phyloP scores from a whole-genome alignment of 306 rosid genomes.

The Glycine tomentella region DNA sequence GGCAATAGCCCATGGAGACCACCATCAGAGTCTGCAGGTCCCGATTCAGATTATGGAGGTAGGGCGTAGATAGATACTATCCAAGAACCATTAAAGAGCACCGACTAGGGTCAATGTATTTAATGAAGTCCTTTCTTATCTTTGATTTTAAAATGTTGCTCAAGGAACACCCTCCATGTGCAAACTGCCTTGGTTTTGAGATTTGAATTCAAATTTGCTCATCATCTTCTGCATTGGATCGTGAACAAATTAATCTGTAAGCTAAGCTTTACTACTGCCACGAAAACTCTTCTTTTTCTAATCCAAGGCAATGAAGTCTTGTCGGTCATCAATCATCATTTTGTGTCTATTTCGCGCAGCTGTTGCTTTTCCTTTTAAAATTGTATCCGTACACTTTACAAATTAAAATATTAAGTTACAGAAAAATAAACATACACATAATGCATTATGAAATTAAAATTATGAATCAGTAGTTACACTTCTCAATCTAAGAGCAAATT shows the following conservation, averaged over 20 bases:
- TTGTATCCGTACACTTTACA: not conserved
- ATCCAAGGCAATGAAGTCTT: not conserved
- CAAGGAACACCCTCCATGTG: slow-evolving; percentile 46
- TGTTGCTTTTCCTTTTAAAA: not conserved
- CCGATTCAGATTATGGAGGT: slow-evolving; percentile 36
- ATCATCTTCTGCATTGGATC: not conserved
- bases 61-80: slow-evolving; percentile 36
- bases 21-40: slow-evolving; percentile 16
- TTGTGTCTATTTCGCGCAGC: not conserved
- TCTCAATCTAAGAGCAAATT: not conserved
- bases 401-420: no score
- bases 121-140: slow-evolving; percentile 18
- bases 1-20: slow-evolving; percentile 5
- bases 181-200: slow-evolving; percentile 30
- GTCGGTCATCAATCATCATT: not conserved
- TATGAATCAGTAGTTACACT: not conserved
- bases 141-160: slow-evolving; percentile 33
- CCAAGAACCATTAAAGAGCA: slow-evolving; percentile 20
- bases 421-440: not conserved
- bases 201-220: slow-evolving; percentile 51
- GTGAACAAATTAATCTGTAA: no score
- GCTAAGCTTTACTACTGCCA: no score
- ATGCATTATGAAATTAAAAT: not conserved
- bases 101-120: slow-evolving; percentile 20
- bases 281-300: not conserved